phyloP scores from a whole-genome alignment of 345 rosid species.

The Eucalyptus sideroxylon region DNA sequence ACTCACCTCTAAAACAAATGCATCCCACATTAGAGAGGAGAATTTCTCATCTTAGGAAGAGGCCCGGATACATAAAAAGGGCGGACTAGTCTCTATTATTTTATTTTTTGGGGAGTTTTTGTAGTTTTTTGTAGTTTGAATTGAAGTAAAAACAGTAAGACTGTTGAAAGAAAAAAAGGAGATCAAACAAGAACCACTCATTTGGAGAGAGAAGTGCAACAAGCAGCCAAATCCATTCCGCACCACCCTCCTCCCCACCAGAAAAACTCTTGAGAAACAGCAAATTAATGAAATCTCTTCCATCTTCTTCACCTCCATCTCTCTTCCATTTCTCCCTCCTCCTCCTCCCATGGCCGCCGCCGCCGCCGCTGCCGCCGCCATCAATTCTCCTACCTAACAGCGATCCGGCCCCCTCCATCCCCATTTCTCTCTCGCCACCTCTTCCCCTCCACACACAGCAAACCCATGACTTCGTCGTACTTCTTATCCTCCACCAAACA shows the following conservation, averaged over 20 bases:
- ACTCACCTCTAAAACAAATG: neutral
- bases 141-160: neutral
- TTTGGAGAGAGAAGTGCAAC: neutral
- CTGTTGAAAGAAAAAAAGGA: neutral
- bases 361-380: neutral
- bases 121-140: neutral
- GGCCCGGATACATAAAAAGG: neutral
- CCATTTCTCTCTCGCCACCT: neutral
- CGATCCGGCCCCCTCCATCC: neutral
- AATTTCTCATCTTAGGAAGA: neutral
- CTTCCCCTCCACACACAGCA: neutral
- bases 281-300: neutral
- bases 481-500: conserved; percentile 38
- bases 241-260: neutral
- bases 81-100: neutral
- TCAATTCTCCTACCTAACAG: neutral
- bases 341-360: neutral
- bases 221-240: neutral
- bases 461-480: conserved; percentile 53
- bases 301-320: neutral
- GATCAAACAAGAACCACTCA: neutral
- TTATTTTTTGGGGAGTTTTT: neutral
- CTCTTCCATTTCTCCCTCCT: neutral
- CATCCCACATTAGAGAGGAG: neutral
- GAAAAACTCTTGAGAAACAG: neutral